phyloP scores from a whole-genome alignment of 2,329 filamentous ascomycete genomes.

The Pseudogymnoascus sp. region DNA sequence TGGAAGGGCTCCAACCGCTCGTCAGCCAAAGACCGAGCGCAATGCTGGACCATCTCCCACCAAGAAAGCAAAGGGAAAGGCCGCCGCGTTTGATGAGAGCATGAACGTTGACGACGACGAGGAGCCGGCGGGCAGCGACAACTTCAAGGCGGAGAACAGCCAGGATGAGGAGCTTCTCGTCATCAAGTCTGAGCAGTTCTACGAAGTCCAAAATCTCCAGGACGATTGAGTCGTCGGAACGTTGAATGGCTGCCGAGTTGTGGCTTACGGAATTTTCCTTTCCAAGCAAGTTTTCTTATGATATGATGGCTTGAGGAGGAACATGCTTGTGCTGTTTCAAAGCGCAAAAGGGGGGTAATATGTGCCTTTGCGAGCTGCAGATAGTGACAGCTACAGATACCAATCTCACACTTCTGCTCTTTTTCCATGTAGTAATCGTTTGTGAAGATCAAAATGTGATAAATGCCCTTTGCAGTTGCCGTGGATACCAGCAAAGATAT shows the following conservation, averaged over 20 bases:
- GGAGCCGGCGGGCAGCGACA: background rate
- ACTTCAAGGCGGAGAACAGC: background rate
- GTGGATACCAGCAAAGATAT: background rate
- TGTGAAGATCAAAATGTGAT: background rate
- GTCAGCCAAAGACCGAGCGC: constrained; percentile 15
- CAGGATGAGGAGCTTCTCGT: background rate
- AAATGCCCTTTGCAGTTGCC: background rate
- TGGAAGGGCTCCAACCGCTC: constrained; percentile 18
- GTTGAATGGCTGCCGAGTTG: background rate
- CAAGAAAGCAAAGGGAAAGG: constrained; percentile 20
- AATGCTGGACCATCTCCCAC: constrained; percentile 15
- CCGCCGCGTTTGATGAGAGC: constrained; percentile 18
- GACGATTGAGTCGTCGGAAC: background rate
- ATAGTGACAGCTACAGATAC: background rate
- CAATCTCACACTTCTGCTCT: background rate
- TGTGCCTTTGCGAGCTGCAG: background rate
- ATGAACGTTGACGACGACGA: constrained; percentile 10
- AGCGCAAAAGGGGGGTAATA: background rate
- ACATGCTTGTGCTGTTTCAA: background rate
- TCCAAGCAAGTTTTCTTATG: background rate
- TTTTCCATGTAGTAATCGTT: background rate
- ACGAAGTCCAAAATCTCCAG: background rate
- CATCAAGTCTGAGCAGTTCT: constrained; percentile 1
- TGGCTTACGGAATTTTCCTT: background rate
- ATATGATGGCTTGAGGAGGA: background rate